These are phyloP conservation scores for Mangifera indica DNA, from an alignment of 345 rosid species.

Conservation along the genomic window DNA sequence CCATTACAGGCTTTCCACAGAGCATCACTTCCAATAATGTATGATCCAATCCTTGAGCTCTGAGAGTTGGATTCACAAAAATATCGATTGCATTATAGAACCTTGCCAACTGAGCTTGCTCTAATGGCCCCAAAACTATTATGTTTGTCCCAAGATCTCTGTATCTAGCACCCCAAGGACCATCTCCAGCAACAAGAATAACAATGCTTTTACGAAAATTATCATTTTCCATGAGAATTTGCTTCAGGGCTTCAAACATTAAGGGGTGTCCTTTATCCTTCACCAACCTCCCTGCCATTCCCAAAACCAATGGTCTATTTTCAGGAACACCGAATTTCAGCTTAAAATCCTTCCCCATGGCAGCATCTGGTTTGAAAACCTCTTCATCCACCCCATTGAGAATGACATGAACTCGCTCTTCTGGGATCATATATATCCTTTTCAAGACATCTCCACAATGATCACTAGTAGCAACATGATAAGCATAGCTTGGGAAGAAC, in stretches of 20 bases:
- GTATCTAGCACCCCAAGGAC: conserved; percentile 91
- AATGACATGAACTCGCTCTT: conserved; percentile 83
- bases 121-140: conserved; percentile 77
- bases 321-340: conserved; percentile 48
- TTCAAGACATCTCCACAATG: conserved; percentile 84
- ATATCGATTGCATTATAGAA: conserved; percentile 83
- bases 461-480: conserved; percentile 93
- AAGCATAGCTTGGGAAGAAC: conserved; percentile 77
- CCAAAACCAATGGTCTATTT: conserved; percentile 51
- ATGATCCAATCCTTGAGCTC: conserved; percentile 93
- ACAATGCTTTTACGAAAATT: conserved; percentile 42
- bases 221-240: conserved; percentile 51
- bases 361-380: conserved; percentile 59
- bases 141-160: conserved; percentile 61
- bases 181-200: conserved; percentile 85
- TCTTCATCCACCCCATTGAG: conserved; percentile 80
- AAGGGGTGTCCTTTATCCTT: conserved; percentile 86
- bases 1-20: conserved; percentile 74
- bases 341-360: conserved; percentile 46
- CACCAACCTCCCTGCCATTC: conserved; percentile 90
- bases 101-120: conserved; percentile 63
- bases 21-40: conserved; percentile 89
- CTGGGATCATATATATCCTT: conserved; percentile 91
- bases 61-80: conserved; percentile 80
- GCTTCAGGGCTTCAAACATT: conserved; percentile 73